phyloP scores from a whole-genome alignment of 306 rosid genomes.

The Psophocarpus tetragonolobus region DNA sequence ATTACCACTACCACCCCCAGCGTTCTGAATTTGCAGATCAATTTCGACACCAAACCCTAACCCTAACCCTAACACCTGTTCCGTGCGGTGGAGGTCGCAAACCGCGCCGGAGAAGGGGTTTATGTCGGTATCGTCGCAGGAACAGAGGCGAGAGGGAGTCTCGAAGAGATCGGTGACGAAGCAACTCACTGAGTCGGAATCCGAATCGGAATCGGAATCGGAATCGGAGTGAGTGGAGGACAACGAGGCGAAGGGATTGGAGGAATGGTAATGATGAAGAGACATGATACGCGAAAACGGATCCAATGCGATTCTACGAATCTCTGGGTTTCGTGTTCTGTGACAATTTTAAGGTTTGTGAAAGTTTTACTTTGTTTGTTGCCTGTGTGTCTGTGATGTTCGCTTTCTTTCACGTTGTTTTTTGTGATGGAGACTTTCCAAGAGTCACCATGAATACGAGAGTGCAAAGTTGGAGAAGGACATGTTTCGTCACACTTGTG shows the following conservation, averaged over 20 bases:
- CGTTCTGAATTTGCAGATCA: not conserved
- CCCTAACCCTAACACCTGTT: slow-evolving; percentile 37
- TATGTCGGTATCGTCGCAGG: slow-evolving; percentile 29
- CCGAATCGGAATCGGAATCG: slow-evolving; percentile 66
- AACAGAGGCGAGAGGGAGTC: slow-evolving; percentile 18
- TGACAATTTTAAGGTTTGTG: not conserved
- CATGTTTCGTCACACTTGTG: not conserved
- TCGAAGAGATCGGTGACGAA: slow-evolving; percentile 83
- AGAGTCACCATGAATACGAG: not conserved
- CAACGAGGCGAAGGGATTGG: slow-evolving; percentile 36
- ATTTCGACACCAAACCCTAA: slow-evolving; percentile 38
- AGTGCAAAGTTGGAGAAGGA: not conserved
- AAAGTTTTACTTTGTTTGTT: not conserved
- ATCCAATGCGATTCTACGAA: slow-evolving; percentile 30
- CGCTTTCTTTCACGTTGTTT: not conserved
- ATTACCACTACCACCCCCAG: no score
- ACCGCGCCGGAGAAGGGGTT: slow-evolving; percentile 50
- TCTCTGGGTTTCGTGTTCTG: not conserved
- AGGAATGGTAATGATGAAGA: slow-evolving; percentile 11
- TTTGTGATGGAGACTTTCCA: not conserved
- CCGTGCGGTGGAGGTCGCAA: slow-evolving; percentile 38
- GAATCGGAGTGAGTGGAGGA: slow-evolving; percentile 23
- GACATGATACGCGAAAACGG: slow-evolving; percentile 10
- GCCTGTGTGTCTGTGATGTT: not conserved
- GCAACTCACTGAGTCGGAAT: slow-evolving; percentile 61